Evolutionary conservation across 306 rosid species (phyloP), one percentile per base, ranked within the genome.

Genomic region (Citrullus colocynthis): DNA sequence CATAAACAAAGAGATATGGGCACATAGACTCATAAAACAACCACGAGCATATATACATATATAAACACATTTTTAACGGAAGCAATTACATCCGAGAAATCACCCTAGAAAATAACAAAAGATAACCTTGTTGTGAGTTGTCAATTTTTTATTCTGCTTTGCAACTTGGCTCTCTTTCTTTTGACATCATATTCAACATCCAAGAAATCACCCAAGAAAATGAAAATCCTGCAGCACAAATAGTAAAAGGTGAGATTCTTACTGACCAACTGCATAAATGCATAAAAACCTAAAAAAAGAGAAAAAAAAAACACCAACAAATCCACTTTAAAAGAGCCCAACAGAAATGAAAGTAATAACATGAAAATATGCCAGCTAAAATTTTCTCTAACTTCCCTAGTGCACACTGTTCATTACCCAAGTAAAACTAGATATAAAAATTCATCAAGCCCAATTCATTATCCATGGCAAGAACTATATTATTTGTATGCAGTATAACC

Each of bases 121-220:
- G 55, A 80, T 54, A 85, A 88, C 87, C 83, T 81, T 41, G 65
- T 2, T 71, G 51, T 13, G 54, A 17, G 75, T 72, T 45, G 44
- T 78, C 48, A n/a, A 0, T 61, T 73, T 13, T 21, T 64, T 44
- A 65, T 16, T 39, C 74, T 74, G 10, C 59, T 76, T 63, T 79
- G 69, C 7, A 85, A 86, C 85, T 83, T 87, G 51, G 79, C 63
- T 80, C 80, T 89, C 88, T 87, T 88, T 80, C 72, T 66, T 78
- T 78, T 86, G 45, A 18, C 83, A 84, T 83, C 84, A 75, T 86
- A 28, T 7, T 87, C 83, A 44, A 88, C 67, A 79, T 95, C 96
- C 0, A 88, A 89, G 75, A 90, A 87, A 52, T 89, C 96, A 52
- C 85, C 97, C 99, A 92, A 85, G 75, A 76, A 63, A 62, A 80